Evolutionary conservation across 768 basidiomycete genomes (phyloP).

Genomic region (Pleurotus djamor): DNA sequence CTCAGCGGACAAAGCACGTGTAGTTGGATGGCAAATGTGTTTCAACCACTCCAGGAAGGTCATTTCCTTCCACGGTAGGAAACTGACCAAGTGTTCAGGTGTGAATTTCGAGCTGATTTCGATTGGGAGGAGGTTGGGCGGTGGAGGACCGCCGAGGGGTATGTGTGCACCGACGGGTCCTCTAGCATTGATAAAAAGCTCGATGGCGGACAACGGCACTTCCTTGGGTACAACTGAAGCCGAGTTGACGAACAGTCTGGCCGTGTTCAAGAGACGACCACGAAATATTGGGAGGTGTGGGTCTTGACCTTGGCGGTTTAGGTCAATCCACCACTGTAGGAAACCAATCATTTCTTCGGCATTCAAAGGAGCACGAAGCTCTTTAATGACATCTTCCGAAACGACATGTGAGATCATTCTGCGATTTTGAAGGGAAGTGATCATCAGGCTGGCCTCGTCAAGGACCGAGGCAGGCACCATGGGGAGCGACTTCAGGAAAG

Average conservation of each 20-base stretch:
- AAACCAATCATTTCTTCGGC: conserved; percentile 79
- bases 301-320: conserved; percentile 31
- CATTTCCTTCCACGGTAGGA: conserved; percentile 82
- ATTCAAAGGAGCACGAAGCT: conserved; percentile 67
- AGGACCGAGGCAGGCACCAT: conserved; percentile 64
- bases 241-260: conserved; percentile 49
- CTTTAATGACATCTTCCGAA: conserved; percentile 80
- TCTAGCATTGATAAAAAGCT: conserved; percentile 68
- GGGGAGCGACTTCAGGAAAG: conserved; percentile 78
- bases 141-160: conserved; percentile 73
- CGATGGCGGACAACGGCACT: conserved; percentile 66
- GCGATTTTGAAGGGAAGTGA: conserved; percentile 57
- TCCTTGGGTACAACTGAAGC: conserved; percentile 47
- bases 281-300: conserved; percentile 43
- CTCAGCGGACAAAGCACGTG: conserved; percentile 38
- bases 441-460: conserved; percentile 53
- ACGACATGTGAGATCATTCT: conserved; percentile 72
- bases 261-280: conserved; percentile 66
- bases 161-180: conserved; percentile 50
- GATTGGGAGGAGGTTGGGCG: conserved; percentile 68
- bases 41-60: conserved; percentile 73
- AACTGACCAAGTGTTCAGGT: conserved; percentile 39
- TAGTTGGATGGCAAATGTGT: conserved; percentile 51
- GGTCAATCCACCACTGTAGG: conserved; percentile 80
- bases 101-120: conserved; percentile 60